Evolutionary conservation across 2,329 filamentous ascomycete species (phyloP), one percentile per base, ranked within the genome.

Genomic region (Penicillium sclerotigenum): DNA sequence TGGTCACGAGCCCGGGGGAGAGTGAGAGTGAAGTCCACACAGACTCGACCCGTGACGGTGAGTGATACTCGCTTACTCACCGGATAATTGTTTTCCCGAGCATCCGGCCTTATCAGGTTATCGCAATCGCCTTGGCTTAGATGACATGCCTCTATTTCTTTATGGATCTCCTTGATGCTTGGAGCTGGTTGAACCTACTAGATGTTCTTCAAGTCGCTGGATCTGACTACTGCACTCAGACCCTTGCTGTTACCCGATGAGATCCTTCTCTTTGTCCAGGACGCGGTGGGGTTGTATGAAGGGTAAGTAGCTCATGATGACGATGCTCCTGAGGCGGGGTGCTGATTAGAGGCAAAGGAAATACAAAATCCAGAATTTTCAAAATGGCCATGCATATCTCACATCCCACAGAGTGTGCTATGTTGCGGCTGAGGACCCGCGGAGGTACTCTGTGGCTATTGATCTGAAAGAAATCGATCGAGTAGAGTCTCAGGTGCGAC

Each of bases 361-460:
- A 79, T 94, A 87, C 79, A 99, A 99, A 79, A 87, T 99, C 52
- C 88, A 90, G 34, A 87, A 92, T 69, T 91, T 95, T 64, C 94
- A 99, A 73, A 91, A 96, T 78, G 94, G 94, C 49, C 91, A 97
- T 77, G 91, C 94, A 53, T 99, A 99, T 73, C 75, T 99, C 75
- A 99, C 94, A 18, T 96, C 94, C 9, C 93, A 97, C 75, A 89
- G 94, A 51, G 86, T 91, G 59, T 99, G 93, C 79, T 99, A 97
- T 71, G 90, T 99, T 61, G 92, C 97, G 70, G 88, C 91, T 68
- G 82, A 85, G 31, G 88, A 97, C 61, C 91, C 94, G 16, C 84
- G 93, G 60, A 89, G 88, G 70, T 86, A 90, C 72, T 96, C 92
- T 0, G 83, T 92, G 31, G 89, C 90, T 16, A 81, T 99, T 52